Percentiles rank a stretch among this genome's conserved stretches.
phyloP scores from a whole-genome alignment of 768 basidiomycete species.

The Mycena vulgaris region DNA sequence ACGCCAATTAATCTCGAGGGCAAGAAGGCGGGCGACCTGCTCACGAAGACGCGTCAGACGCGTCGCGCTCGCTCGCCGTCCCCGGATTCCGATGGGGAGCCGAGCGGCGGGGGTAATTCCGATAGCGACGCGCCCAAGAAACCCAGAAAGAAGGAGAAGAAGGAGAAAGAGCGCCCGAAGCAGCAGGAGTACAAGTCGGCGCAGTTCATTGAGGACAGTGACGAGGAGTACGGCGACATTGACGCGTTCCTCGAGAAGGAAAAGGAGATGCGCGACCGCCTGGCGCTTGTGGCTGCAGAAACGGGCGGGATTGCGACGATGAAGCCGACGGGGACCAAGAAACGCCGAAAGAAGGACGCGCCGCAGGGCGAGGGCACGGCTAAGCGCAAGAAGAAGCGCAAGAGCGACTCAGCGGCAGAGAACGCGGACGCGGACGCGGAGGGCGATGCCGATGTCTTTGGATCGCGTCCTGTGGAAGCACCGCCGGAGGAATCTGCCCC shows the following conservation, averaged over 20 bases:
- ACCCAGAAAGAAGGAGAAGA: conserved; percentile 68
- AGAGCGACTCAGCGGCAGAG: conserved; percentile 26
- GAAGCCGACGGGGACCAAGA: conserved; percentile 63
- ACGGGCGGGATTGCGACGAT: conserved; percentile 10
- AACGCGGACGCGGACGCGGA: neutral
- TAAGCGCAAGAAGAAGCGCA: conserved; percentile 49
- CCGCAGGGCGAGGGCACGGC: conserved; percentile 16
- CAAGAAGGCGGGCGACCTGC: conserved; percentile 60
- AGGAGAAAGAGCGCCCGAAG: conserved; percentile 66
- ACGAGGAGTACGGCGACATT: conserved; percentile 86
- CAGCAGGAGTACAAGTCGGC: conserved; percentile 85
- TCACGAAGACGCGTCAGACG: conserved; percentile 72
- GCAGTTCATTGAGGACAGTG: conserved; percentile 93
- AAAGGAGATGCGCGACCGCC: conserved; percentile 17
- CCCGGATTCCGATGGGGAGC: conserved; percentile 41
- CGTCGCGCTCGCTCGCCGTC: conserved; percentile 68
- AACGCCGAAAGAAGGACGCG: conserved; percentile 53
- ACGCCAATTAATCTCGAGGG: conserved; percentile 82
- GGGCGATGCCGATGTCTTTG: conserved; percentile 9
- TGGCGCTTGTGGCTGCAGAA: conserved; percentile 1
- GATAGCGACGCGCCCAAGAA: conserved; percentile 23
- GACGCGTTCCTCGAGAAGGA: conserved; percentile 78
- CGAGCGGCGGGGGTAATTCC: conserved; percentile 47
- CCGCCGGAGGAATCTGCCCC: neutral
- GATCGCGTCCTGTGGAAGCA: conserved; percentile 12